Evolutionary conservation across 306 rosid genomes (phyloP), one percentile per base, ranked within the genome.

Genomic region (Cicer arietinum): DNA sequence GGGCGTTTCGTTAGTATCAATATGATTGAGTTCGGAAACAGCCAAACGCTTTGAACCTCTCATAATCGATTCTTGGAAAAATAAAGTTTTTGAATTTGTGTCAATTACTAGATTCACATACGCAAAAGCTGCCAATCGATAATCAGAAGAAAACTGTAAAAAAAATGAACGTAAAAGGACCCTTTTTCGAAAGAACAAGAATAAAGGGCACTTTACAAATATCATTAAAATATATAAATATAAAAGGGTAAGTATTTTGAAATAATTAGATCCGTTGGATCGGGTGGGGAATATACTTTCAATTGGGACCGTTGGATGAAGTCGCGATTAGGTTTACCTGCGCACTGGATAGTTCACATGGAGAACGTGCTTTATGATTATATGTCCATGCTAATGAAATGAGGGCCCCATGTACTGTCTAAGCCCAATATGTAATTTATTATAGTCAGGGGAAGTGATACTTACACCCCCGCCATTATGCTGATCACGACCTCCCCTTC

Each of bases 1-100:
- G 40, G 81, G 48, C n/a, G 92, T 77, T 69, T 90, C 96, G 81
- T 79, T 80, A 42, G 61, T 76, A 65, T 86, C 84, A 78, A 86
- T 1, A 1, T 12, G 79, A 68, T 60, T 85, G 13, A 89, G 81
- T 65, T 92, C 96, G 41, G 98, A 82, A 41, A 78, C 63, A 41
- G 81, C 87, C 16, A 91, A 74, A 77, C 92, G 99, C 68, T 95
- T 95, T 37, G 96, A 73, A 56, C 97, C 99, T 84, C 71, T 86
- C 90, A 90, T 84, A 91, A 90, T 83, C 39, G 74, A 58, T n/a
- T 54, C 56, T 35, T 57, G 69, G 37, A 30, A 56, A 48, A 78
- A 30, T 81, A 84, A 86, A 86, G 82, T 79, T 78, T 14, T 81
- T 66, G 84, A 75, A 72, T 78, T 79, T 66, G 22, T 6, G 44